Evolutionary conservation across 768 basidiomycete species (phyloP), one percentile per base, ranked within the genome.

Genomic region (Kwoniella bestiolae): DNA sequence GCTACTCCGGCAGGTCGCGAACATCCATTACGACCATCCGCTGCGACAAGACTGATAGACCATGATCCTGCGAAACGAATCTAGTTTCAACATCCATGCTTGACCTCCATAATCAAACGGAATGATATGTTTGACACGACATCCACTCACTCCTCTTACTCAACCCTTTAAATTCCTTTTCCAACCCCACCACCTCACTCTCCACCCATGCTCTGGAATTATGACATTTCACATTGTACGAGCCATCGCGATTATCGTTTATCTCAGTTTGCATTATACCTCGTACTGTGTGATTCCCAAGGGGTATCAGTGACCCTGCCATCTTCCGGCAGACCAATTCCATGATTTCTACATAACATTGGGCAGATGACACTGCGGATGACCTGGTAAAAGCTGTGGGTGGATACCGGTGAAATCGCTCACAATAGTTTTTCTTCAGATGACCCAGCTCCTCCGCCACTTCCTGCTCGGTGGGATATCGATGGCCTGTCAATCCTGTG

Each of bases 371-470:
- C n/a, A n/a, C n/a, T n/a, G n/a, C n/a, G n/a, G n/a, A n/a, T n/a
- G n/a, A n/a, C n/a, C n/a, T n/a, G n/a, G n/a, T n/a, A n/a, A n/a
- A n/a, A n/a, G n/a, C n/a, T n/a, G n/a, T n/a, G n/a, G n/a, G n/a
- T n/a, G 45, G 5, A 47, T 18, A 5, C 35, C 35, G 35, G 35
- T 14, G 35, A 9, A 35, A 14, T 16, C 18, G 28, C 25, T 8
- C 34, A 53, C 52, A n/a, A 34, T 53, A 53, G 29, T 53, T 53
- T 8, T 14, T 34, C 18, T 53, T 53, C 52, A 53, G 52, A 53
- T 34, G 31, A 53, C 29, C 31, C 52, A 53, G 18, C 29, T 53
- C 52, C 7, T 53, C 52, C 25, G 28, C 31, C 29, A 53, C 52
- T 53, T 53, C 52, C 5, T 31, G 6, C 18, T 53, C 52, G 16